Conservation (phyloP, 495 filamentous ascomycete species). For the Lepidopterella palustris region DNA sequence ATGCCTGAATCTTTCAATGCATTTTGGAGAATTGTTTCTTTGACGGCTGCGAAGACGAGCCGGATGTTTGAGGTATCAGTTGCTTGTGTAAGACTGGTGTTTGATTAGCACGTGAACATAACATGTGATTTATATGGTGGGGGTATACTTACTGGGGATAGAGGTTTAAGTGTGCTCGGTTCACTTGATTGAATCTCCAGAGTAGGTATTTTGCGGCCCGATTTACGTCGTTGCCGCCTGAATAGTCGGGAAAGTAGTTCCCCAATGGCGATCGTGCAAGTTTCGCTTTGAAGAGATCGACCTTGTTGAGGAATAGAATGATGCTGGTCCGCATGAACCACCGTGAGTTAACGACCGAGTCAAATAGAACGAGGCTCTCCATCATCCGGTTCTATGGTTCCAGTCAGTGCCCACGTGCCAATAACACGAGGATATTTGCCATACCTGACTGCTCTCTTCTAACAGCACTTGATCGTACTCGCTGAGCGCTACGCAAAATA, state of each 20-base stretch:
- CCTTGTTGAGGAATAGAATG: slow-evolving; percentile 97
- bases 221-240: slow-evolving; percentile 94
- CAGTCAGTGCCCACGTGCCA: slow-evolving; percentile 4
- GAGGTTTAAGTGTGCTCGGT: slow-evolving; percentile 88
- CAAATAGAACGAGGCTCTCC: slow-evolving; percentile 95
- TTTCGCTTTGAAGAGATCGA: slow-evolving; percentile 94
- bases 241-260: slow-evolving; percentile 97
- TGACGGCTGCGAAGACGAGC: slow-evolving; percentile 94
- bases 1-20: slow-evolving; percentile 97
- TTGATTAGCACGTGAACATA: neutral
- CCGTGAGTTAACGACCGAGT: slow-evolving; percentile 95
- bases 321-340: slow-evolving; percentile 99
- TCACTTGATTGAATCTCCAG: slow-evolving; percentile 98
- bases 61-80: slow-evolving; percentile 98
- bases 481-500: slow-evolving; percentile 96
- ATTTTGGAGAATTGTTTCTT: slow-evolving; percentile 98
- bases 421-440: slow-evolving; percentile 17
- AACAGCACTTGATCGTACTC: slow-evolving; percentile 97
- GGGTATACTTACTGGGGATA: slow-evolving; percentile 81
- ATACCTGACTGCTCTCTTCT: slow-evolving; percentile 93
- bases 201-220: slow-evolving; percentile 95
- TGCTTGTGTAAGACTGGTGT: slow-evolving; percentile 84
- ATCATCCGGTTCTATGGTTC: slow-evolving; percentile 86
- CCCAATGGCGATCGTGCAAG: slow-evolving; percentile 79
- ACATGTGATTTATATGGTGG: neutral